These are phyloP conservation scores for Labyrinthula sp. DNA, from an alignment of 352 stramenopile species.

Conservation along the genomic window DNA sequence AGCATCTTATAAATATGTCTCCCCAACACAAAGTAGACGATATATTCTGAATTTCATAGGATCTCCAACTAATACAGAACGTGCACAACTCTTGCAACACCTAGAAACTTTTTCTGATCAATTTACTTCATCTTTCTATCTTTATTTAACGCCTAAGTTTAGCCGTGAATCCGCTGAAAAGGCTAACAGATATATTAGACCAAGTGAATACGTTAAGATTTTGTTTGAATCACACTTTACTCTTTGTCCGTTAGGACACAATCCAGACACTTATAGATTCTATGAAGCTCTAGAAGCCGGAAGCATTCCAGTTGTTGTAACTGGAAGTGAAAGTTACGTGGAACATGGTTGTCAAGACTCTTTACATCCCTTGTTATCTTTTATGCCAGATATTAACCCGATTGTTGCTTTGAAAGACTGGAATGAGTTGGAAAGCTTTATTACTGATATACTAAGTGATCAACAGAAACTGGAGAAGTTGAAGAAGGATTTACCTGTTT, in stretches of 20 bases:
- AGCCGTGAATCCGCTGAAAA: slow-evolving; percentile 14
- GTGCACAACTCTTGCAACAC: slow-evolving; percentile 5
- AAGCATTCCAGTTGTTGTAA: slow-evolving; percentile 21
- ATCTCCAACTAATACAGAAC: slow-evolving; percentile 11
- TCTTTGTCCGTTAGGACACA: slow-evolving; percentile 24
- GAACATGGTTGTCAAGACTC: slow-evolving; percentile 31
- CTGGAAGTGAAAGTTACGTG: slow-evolving; percentile 18
- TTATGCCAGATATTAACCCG: slow-evolving; percentile 17
- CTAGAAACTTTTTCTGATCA: slow-evolving; percentile 13
- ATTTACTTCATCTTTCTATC: slow-evolving; percentile 3
- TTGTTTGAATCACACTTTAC: slow-evolving; percentile 15
- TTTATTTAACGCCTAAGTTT: slow-evolving; percentile 21
- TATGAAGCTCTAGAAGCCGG: slow-evolving; percentile 25
- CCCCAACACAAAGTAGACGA: no score
- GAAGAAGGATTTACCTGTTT: slow-evolving; percentile 29
- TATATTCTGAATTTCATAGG: slow-evolving; percentile 23
- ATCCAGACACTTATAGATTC: slow-evolving; percentile 22
- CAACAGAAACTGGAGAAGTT: slow-evolving; percentile 27
- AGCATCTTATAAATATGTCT: no score
- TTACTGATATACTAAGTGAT: slow-evolving; percentile 29
- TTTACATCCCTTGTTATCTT: slow-evolving; percentile 31
- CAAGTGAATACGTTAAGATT: slow-evolving; percentile 22
- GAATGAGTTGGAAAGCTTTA: slow-evolving; percentile 31
- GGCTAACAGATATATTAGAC: slow-evolving; percentile 9
- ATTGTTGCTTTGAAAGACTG: slow-evolving; percentile 33